Percentiles rank a stretch among this genome's conserved stretches.
Conservation (phyloP, 2,329 filamentous ascomycete species). For the Volutella citrinella region DNA sequence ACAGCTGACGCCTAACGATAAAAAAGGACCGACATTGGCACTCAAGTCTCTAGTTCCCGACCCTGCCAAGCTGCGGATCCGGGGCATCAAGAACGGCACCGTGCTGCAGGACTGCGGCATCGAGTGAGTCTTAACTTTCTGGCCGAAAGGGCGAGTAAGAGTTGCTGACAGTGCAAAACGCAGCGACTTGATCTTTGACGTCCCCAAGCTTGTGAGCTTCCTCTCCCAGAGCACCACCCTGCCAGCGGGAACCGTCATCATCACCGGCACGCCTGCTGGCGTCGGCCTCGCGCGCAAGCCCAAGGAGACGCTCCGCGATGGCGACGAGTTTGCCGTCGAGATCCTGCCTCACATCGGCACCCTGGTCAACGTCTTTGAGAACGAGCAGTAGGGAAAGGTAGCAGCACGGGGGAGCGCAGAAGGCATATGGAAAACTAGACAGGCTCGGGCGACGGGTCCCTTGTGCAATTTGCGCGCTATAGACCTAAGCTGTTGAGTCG, state of each 20-base stretch:
- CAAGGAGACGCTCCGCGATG: constrained; percentile 64
- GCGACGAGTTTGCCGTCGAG: constrained; percentile 52
- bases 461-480: too few species aligned
- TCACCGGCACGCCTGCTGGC: constrained; percentile 66
- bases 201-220: constrained; percentile 57
- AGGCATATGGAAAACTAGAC: too few species aligned
- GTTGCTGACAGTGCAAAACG: too few species aligned
- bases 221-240: constrained; percentile 60
- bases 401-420: too few species aligned
- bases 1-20: not conserved
- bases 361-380: constrained; percentile 32
- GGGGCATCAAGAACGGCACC: constrained; percentile 54
- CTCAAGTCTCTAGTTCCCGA: constrained; percentile 53
- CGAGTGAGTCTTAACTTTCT: constrained; percentile 27
- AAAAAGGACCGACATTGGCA: constrained; percentile 64
- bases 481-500: too few species aligned
- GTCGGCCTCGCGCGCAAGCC: constrained; percentile 69
- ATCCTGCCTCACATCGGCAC: constrained; percentile 41
- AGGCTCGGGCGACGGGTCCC: too few species aligned
- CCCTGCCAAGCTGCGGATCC: constrained; percentile 53
- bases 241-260: constrained; percentile 60
- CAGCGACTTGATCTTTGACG: constrained; percentile 60
- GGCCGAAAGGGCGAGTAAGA: too few species aligned
- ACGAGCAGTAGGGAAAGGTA: constrained; percentile 15
- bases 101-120: constrained; percentile 20